Conservation (phyloP, 1,139 yeast species). For the Lodderomyces parapsilosis region DNA sequence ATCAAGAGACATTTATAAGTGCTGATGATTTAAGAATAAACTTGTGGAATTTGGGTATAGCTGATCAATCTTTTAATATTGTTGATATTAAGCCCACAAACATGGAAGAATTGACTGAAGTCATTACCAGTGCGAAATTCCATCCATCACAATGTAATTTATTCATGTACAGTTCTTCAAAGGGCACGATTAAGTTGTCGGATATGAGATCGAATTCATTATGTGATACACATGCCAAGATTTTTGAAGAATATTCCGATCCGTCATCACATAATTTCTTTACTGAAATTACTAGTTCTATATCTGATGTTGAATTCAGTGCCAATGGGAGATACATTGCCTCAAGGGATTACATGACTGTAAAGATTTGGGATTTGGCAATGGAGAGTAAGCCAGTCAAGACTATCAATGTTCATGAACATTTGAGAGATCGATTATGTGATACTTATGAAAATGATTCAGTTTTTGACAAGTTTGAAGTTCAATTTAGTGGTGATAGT, state of each 20-base stretch:
- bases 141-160: constrained; percentile 91
- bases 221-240: constrained; percentile 87
- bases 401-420: constrained; percentile 94
- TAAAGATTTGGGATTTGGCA: constrained; percentile 96
- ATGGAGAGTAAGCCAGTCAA: constrained; percentile 95
- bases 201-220: constrained; percentile 97
- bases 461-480: constrained; percentile 97
- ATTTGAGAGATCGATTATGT: constrained; percentile 87
- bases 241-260: constrained; percentile 90
- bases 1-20: constrained; percentile 91
- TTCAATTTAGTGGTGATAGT: constrained; percentile 91
- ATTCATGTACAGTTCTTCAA: constrained; percentile 95
- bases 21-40: constrained; percentile 95
- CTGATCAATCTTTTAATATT: constrained; percentile 93
- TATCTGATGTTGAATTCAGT: constrained; percentile 91
- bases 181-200: constrained; percentile 92
- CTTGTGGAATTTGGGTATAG: constrained; percentile 91
- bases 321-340: constrained; percentile 93
- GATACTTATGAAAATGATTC: constrained; percentile 99
- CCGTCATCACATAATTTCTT: constrained; percentile 93
- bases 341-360: constrained; percentile 94
- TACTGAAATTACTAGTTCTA: constrained; percentile 94
- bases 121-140: constrained; percentile 96
- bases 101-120: constrained; percentile 99
- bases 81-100: constrained; percentile 97